Evolutionary conservation across 2,329 filamentous ascomycete genomes (phyloP).

Genomic region (Diplodia scrobiculata): DNA sequence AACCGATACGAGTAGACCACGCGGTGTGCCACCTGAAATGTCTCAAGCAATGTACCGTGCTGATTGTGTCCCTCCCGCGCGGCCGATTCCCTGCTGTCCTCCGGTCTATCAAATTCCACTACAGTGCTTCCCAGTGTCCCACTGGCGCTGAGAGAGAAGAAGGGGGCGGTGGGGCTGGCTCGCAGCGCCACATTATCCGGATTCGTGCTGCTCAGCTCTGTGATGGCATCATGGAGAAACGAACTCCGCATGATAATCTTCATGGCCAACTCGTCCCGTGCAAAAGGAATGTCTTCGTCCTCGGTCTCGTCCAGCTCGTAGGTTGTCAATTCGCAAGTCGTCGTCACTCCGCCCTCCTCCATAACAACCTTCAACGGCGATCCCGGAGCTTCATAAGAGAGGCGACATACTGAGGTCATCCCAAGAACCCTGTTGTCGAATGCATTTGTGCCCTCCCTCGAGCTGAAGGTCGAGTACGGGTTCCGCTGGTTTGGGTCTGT

Average conservation of each 20-base stretch:
- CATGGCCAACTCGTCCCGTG: conserved; percentile 75
- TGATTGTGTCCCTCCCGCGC: conserved; percentile 1
- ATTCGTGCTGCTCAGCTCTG: conserved; percentile 68
- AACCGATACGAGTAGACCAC: conserved; percentile 75
- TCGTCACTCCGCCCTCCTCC: conserved; percentile 82
- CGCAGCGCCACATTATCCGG: conserved; percentile 71
- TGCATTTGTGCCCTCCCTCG: conserved; percentile 59
- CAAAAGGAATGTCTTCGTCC: conserved; percentile 82
- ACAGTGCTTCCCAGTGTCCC: conserved; percentile 62
- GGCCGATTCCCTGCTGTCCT: background rate
- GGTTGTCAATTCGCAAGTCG: conserved; percentile 85
- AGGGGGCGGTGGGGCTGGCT: conserved; percentile 46
- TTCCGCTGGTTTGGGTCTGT: conserved; percentile 40
- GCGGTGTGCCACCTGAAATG: conserved; percentile 63
- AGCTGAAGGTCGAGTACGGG: conserved; percentile 41
- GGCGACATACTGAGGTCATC: conserved; percentile 80
- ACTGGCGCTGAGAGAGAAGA: conserved; percentile 69
- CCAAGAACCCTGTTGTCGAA: conserved; percentile 83
- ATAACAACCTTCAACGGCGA: conserved; percentile 81
- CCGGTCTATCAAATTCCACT: conserved; percentile 60
- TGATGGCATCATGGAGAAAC: conserved; percentile 70
- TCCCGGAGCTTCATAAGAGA: conserved; percentile 74
- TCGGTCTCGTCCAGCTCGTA: conserved; percentile 64
- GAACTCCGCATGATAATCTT: conserved; percentile 92
- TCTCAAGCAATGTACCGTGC: conserved; percentile 64